Evolutionary conservation across 495 filamentous ascomycete species (phyloP), one percentile per base, ranked within the genome.

Genomic region (Pyronema domesticum): DNA sequence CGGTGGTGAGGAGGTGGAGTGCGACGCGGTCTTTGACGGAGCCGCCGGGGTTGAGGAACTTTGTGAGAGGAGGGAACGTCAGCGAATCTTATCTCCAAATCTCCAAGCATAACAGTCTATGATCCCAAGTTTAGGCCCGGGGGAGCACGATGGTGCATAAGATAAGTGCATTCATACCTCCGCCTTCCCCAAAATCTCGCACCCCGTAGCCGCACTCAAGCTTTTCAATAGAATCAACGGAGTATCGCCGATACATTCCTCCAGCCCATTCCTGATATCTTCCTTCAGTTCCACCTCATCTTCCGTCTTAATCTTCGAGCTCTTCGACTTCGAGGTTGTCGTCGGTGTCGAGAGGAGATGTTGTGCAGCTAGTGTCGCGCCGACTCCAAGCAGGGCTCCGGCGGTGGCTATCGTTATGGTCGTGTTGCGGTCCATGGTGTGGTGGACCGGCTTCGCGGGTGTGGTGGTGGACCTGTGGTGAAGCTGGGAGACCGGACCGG

Each of bases 21-120:
- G 93, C 91, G 4, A 96, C 91, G 34, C 91, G 78, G 66, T 99
- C 91, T 64, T 99, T 99, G 13, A 93, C 87, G 60, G 86, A 94
- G 54, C 85, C 83, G 10, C 93, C 93, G n/a, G 86, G 88, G 43
- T 95, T 95, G 44, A 99, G 74, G 60, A 89, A 94, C 80, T 80
- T 58, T 19, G 45, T 37, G 19, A 18, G 48, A 1, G 5, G 8
- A 33, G 18, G 48, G 48, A n/a, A 3, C 3, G 39, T n/a, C 6
- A 43, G 39, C n/a, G n/a, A n/a, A n/a, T n/a, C n/a, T n/a, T n/a
- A n/a, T n/a, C n/a, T n/a, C n/a, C n/a, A n/a, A n/a, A n/a, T n/a
- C n/a, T n/a, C n/a, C n/a, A n/a, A n/a, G n/a, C n/a, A n/a, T n/a
- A n/a, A n/a, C n/a, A n/a, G n/a, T n/a, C n/a, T n/a, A n/a, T n/a